Evolutionary conservation across 257 asterid genomes (phyloP), one percentile per base, ranked within the genome.

Genomic region (Gentiana macrophylla): DNA sequence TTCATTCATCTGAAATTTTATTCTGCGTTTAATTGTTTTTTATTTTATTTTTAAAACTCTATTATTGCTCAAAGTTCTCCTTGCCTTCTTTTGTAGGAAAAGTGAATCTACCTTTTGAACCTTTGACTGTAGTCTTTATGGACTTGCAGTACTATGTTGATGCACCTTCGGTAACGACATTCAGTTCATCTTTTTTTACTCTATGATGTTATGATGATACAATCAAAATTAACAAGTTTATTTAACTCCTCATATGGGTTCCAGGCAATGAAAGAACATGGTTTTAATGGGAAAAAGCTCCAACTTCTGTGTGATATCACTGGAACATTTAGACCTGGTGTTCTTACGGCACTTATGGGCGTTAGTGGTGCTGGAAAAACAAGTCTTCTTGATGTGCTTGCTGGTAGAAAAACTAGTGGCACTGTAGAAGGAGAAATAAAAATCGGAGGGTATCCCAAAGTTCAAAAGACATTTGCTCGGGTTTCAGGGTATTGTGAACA

Each of bases 321-420:
- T 0, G 87, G 82, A 43, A 63, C 87, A 50, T 64, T 80, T 36
- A 72, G 80, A 49, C 87, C 87, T n/a, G 87, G 87, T 45, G 69
- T 80, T 46, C 81, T 80, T 12, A 78, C 87, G 24, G 87, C 87
- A 37, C 74, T 80, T 34, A 80, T 77, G 84, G 87, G 87, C 32
- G 80, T 80, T 46, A 77, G 74, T 63, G 87, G 87, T 58, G 84
- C 87, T 9, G 87, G 87, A 4, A 80, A 80, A 74, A 80, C 87
- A 1, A 80, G 84, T 44, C 82, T 80, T 32, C 87, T 80, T 53
- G 87, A 80, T 61, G 87, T 80, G 44, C 87, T 80, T 56, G 66
- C 84, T 13, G 84, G 84, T 45, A 74, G 84, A 72, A 80, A 80
- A 68, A 77, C 81, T 9, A 77, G 67, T n/a, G 87, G 87, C 3